A percentile compares a stretch with the other conserved stretches of the same genome.
Conservation (phyloP, 139 green algal species). For the Monoraphidium neglectum region DNA sequence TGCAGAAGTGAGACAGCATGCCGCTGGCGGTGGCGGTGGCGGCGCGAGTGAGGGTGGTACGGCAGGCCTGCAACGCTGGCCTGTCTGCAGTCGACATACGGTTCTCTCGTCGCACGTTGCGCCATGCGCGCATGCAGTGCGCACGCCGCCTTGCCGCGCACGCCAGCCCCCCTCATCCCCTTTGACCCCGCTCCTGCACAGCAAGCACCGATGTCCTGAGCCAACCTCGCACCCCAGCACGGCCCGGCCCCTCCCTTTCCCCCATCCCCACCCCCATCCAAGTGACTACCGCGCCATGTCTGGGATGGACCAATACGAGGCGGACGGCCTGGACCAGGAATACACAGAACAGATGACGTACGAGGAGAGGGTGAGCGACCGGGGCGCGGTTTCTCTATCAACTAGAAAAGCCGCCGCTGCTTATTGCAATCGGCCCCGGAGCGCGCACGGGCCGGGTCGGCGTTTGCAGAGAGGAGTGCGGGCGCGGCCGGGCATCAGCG, state of each 20-base stretch:
- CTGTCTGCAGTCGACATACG: neutral
- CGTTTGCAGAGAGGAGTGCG: too few species aligned
- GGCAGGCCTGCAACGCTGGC: neutral
- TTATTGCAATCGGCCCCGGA: neutral
- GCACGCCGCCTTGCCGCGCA: neutral
- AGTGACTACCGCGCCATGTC: constrained; percentile 93
- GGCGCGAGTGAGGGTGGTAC: neutral
- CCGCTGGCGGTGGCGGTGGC: neutral
- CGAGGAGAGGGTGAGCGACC: constrained; percentile 65
- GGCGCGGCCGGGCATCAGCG: too few species aligned
- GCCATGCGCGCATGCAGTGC: neutral
- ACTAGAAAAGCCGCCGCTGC: constrained; percentile 20
- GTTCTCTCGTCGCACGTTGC: neutral
- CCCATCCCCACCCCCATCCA: too few species aligned
- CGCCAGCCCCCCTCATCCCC: neutral
- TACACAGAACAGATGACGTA: constrained; percentile 22
- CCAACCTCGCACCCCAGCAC: neutral
- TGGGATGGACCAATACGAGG: constrained; percentile 90
- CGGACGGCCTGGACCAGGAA: constrained; percentile 79
- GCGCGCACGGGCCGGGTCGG: too few species aligned
- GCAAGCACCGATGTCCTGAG: neutral
- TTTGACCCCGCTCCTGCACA: neutral
- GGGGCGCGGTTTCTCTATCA: constrained; percentile 27
- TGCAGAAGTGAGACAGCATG: constrained; percentile 54
- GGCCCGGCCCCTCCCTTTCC: constrained; percentile 17